Percentiles rank a stretch among this genome's conserved stretches.
Evolutionary conservation across 495 filamentous ascomycete genomes (phyloP).

Genomic region (Penicillium riverlandense): DNA sequence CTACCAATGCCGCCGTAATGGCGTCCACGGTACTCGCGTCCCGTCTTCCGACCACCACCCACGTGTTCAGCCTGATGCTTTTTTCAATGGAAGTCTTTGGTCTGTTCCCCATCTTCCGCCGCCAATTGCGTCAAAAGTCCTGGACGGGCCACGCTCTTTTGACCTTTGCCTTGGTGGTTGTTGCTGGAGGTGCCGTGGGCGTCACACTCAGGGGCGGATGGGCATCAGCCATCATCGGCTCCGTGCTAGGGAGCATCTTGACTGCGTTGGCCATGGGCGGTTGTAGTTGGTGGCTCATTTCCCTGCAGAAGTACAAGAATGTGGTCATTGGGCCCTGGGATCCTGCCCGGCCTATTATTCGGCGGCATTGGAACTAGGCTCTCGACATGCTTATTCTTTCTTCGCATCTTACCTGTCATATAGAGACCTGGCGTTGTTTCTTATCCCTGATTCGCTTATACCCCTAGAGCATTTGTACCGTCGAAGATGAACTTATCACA

Average conservation of each 20-base stretch:
- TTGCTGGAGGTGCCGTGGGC: constrained; percentile 71
- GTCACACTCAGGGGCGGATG: constrained; percentile 66
- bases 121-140: constrained; percentile 73
- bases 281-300: constrained; percentile 97
- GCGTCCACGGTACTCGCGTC: constrained; percentile 88
- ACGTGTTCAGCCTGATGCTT: constrained; percentile 91
- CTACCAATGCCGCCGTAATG: constrained; percentile 93
- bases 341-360: constrained; percentile 77
- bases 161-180: constrained; percentile 71
- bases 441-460: constrained; percentile 12
- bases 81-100: constrained; percentile 98
- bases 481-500: not conserved
- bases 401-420: constrained; percentile 5
- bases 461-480: constrained; percentile 15
- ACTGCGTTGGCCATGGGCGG: constrained; percentile 79
- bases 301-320: constrained; percentile 97
- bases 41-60: constrained; percentile 76
- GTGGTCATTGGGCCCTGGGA: constrained; percentile 98
- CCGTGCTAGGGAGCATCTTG: constrained; percentile 62
- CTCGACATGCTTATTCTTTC: not conserved
- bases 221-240: constrained; percentile 63
- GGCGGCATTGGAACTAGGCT: constrained; percentile 49
- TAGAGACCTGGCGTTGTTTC: constrained; percentile 12
- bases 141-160: constrained; percentile 77
- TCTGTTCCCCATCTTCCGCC: constrained; percentile 88